Evolutionary conservation across 2,329 filamentous ascomycete genomes (phyloP), one percentile per base, ranked within the genome.

Genomic region (Botrytis sinoallii): DNA sequence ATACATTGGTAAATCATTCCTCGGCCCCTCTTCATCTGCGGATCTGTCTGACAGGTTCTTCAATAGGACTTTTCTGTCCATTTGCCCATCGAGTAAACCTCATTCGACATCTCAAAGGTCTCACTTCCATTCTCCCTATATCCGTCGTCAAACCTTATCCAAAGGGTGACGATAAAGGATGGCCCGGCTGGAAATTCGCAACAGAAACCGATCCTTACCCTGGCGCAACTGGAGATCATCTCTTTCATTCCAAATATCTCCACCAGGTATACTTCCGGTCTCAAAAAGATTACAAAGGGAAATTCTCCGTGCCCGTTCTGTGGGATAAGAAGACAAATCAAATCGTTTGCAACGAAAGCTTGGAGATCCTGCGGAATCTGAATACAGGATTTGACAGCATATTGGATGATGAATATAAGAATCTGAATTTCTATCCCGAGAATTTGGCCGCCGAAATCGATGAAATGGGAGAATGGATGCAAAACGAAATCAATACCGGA

Each of bases 21-120:
- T 40, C 25, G 16, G 25, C 14, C 29, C 48, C 18, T 61, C 48
- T 57, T 12, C 46, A 60, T n/a, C 22, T 60, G 42, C 38, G 35
- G 22, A 61, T 6, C 22, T 4, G 9, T 20, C 40, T 29, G 42
- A 64, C 73, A 61, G 63, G 42, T 4, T 29, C 70, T 22, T 60
- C 42, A 55, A 70, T 68, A 38, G 71, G 71, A 57, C 60, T 73
- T 9, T 70, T 74, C 35, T 76, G 75, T 60, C 72, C 72, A 7
- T 75, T 71, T 75, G 76, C 95, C 18, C 93, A 93, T 80, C 90
- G 95, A 63, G 92, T 93, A 0, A 86, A 98, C 77, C 97, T 98
- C 78, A 92, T 92, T 5, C 88, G 94, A 74, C 92, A 93, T 81
- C 87, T 98, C 79, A 98, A 98, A 85, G 95, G 95, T 0, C 87